Conservation (phyloP, 495 filamentous ascomycete species). For the Aspergillus taichungensis region DNA sequence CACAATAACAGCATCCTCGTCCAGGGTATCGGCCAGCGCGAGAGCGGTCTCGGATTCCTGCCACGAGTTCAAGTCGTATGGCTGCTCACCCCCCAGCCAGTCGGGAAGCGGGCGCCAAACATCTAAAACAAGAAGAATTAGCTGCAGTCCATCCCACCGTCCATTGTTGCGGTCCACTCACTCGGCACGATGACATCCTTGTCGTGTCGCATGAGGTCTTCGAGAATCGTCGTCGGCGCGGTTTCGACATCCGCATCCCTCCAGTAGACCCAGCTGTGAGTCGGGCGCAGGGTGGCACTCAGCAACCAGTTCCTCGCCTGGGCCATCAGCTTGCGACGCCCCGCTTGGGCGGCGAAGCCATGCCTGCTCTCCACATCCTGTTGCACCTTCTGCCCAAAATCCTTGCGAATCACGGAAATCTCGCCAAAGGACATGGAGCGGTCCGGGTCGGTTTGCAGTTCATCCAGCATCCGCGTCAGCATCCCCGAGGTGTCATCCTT, state of each 20-base stretch:
- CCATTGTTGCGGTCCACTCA: conserved; percentile 42
- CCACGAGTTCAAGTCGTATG: conserved; percentile 98
- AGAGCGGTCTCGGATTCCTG: conserved; percentile 97
- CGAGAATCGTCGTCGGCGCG: conserved; percentile 88
- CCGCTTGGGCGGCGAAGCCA: conserved; percentile 94
- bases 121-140: conserved; percentile 45
- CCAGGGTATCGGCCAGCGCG: conserved; percentile 85
- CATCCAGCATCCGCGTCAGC: conserved; percentile 62
- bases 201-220: conserved; percentile 97
- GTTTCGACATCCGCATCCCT: conserved; percentile 98
- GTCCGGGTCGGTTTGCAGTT: conserved; percentile 72
- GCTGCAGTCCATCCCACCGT: not conserved
- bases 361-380: conserved; percentile 98
- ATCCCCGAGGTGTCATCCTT: conserved; percentile 81
- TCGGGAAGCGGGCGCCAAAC: conserved; percentile 98
- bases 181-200: conserved; percentile 98
- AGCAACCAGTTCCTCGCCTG: conserved; percentile 96
- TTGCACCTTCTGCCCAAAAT: conserved; percentile 96
- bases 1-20: conserved; percentile 98
- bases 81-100: conserved; percentile 98
- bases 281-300: conserved; percentile 85
- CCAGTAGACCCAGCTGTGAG: conserved; percentile 99
- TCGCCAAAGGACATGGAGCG: conserved; percentile 82
- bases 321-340: conserved; percentile 91
- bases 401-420: conserved; percentile 96